Evolutionary conservation across 306 rosid genomes (phyloP).

Genomic region (Lathyrus oleraceus): DNA sequence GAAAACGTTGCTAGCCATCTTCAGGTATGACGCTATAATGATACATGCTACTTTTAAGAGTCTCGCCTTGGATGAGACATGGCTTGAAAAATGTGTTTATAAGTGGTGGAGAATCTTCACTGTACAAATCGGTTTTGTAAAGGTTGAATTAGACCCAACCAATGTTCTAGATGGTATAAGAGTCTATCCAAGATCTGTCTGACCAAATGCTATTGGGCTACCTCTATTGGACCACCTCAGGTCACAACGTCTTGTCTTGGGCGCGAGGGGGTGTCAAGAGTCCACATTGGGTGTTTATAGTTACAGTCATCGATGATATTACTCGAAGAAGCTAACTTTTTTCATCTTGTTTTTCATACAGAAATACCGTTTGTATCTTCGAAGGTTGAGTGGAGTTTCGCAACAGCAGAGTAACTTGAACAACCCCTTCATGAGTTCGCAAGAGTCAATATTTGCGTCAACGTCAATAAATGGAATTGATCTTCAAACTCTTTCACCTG

Average conservation of each 20-base stretch:
- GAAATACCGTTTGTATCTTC: conserved; percentile 95
- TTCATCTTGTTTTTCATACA: conserved; percentile 41
- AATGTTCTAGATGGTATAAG: not conserved
- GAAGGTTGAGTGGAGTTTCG: conserved; percentile 84
- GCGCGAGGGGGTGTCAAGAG: not conserved
- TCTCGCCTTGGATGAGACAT: not conserved
- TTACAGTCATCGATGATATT: conserved; percentile 19
- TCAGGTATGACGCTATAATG: conserved; percentile 57
- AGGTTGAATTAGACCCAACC: not conserved
- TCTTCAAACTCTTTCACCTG: conserved; percentile 71
- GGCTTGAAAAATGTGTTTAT: not conserved
- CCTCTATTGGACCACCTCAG: not conserved
- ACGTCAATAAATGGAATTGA: conserved; percentile 73
- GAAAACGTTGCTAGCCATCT: conserved; percentile 99
- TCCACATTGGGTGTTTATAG: not conserved
- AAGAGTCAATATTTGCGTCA: conserved; percentile 67
- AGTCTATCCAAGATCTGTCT: not conserved
- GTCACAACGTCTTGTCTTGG: not conserved
- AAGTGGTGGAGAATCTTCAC: not conserved
- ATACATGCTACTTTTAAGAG: not conserved
- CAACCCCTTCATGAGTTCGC: conserved; percentile 67
- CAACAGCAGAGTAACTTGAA: conserved; percentile 67
- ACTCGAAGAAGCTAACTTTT: conserved; percentile 22
- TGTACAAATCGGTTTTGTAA: not conserved
- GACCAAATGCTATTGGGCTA: not conserved